Evolutionary conservation across 345 rosid genomes (phyloP), one percentile per base, ranked within the genome.

Genomic region (Turritis glabra): DNA sequence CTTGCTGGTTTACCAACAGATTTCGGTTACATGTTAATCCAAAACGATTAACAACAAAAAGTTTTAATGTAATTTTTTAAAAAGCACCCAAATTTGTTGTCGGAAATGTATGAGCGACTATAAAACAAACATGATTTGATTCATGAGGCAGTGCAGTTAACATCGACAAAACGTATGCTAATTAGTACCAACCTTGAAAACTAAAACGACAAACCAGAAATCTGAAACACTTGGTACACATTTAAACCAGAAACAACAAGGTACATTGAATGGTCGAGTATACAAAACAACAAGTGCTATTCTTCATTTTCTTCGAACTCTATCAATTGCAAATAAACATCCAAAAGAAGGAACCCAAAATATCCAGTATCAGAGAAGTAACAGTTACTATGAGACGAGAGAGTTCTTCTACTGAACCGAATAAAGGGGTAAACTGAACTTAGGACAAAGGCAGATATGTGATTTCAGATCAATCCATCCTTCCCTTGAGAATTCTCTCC

Each of bases 401-500:
- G 15, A 32, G n/a, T 75, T 48, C 50, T 69, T 53, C 52, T 53
- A 63, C 25, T 30, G 30, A 76, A 44, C 70, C 44, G 46, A 59
- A 55, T 55, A 18, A 51, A 55, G 8, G 5, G 33, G 47, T 32
- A 56, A 37, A 38, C 61, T 25, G 26, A 48, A 21, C 71, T 21
- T 55, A 12, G 57, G 65, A 43, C 7, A 17, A 33, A 21, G n/a
- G 67, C 52, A 48, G 73, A 61, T 44, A 37, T 23, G 56, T 57
- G 69, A 21, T 51, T 54, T 3, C 21, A 58, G 48, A 52, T 90
- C 82, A 91, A 78, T 95, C 99, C 93, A 91, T 90, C 77, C 99
- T 90, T 73, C 99, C 99, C 84, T 95, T 95, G 73, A 95, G 84
- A 74, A 90, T 90, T 62, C 83, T 80, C 78, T 95, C 97, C 79